phyloP scores from a whole-genome alignment of 176 grass and related monocot species.

The Raddia distichophylla region DNA sequence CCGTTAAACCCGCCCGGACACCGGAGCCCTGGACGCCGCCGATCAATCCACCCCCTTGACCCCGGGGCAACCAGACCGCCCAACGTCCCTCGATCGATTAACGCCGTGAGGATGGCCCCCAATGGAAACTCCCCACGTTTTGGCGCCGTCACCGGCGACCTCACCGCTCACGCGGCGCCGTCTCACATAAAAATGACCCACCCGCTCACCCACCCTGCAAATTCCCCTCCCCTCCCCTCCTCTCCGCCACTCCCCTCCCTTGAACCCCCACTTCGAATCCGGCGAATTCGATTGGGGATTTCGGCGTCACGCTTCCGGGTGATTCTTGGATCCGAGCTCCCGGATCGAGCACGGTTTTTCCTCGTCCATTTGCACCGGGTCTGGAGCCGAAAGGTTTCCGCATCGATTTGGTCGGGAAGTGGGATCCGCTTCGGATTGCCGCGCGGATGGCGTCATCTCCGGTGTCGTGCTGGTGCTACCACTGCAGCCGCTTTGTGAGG shows the following conservation, averaged over 20 bases:
- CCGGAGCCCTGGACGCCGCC: not conserved
- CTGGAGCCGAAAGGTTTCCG: not conserved
- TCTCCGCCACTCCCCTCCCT: not conserved
- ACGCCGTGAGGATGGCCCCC: constrained; percentile 35
- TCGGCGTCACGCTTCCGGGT: constrained; percentile 5
- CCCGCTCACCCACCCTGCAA: constrained; percentile 41
- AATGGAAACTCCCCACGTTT: constrained; percentile 25
- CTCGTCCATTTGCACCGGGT: constrained; percentile 25
- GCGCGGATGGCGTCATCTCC: constrained; percentile 59
- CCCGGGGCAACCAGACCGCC: constrained; percentile 7
- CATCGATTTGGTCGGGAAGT: constrained; percentile 13
- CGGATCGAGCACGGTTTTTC: constrained; percentile 6
- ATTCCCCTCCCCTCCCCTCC: constrained; percentile 10
- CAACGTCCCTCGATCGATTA: constrained; percentile 38
- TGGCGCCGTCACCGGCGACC: constrained; percentile 28
- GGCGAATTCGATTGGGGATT: constrained; percentile 52
- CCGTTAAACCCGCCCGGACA: not conserved
- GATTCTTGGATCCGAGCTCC: constrained; percentile 26
- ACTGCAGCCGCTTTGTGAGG: constrained; percentile 74
- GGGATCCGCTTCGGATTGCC: not conserved
- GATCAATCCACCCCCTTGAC: constrained; percentile 26
- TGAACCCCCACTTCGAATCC: constrained; percentile 36
- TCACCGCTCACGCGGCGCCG: constrained; percentile 35
- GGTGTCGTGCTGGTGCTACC: constrained; percentile 79
- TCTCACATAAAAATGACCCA: constrained; percentile 46